Evolutionary conservation across 257 asterid species (phyloP), one percentile per base, ranked within the genome.

Genomic region (Avicennia marina): DNA sequence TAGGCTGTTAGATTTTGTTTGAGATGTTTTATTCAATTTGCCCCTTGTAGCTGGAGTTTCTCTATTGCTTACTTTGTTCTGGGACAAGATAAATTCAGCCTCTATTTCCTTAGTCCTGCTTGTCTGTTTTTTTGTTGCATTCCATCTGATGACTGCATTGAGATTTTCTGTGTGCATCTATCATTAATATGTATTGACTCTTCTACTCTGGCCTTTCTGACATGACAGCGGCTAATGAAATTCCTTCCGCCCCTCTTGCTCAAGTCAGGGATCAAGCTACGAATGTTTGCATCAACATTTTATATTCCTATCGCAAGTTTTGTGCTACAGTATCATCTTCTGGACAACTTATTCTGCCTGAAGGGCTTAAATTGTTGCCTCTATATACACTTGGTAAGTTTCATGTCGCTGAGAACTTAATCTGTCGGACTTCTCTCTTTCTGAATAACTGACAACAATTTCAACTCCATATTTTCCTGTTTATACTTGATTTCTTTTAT

Each of bases 341-440:
- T 8, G 99, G 99, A 44, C 99, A 93, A 69, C 97, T 93, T 64
- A 84, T 93, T 63, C 80, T 93, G 72, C 99, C 99, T 2, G 99
- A 93, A 81, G 97, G 95, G 34, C 99, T 93, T 74, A 93, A 86
- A 61, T 65, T 93, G 73, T 69, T 93, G 85, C 99, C 99, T 57
- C 82, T 86, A 32, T 93, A 93, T 72, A 77, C 94, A 6, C 94
- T 89, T 27, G 99, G 99, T 93, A 89, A 61, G 74, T 57, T 62
- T 38, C 56, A 53, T 66, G 40, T 67, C 65, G 46, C 72, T 60
- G 7, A n/a, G 15, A 46, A 44, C 18, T 58, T 45, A 39, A 47
- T n/a, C 20, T n/a, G 11, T 20, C 10, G 31, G 11, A 20, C 11
- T 13, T 7, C 18, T 36, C 41, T 36, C 41, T 29, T 4, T 29